phyloP scores from a whole-genome alignment of 139 green algal genomes.

The Marvania coccoides region DNA sequence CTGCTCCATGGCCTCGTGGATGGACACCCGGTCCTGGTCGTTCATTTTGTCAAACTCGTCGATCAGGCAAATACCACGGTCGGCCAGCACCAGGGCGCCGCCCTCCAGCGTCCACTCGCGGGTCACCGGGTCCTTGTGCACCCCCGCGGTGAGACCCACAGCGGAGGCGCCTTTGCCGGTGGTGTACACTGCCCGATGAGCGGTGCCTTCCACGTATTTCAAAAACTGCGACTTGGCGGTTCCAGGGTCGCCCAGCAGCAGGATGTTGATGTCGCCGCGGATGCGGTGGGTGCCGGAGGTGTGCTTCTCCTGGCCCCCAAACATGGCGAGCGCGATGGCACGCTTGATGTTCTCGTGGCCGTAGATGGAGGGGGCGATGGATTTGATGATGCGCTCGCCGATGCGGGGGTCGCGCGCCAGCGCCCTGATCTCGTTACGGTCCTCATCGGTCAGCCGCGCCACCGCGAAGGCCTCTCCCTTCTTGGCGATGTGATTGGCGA shows the following conservation, averaged over 20 bases:
- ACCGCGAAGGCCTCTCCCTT: constrained; percentile 65
- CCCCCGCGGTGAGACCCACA: constrained; percentile 92
- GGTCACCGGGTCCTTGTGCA: constrained; percentile 91
- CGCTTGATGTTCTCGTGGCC: constrained; percentile 97
- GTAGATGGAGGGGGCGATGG: constrained; percentile 97
- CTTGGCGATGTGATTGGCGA: constrained; percentile 81
- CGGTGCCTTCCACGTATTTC: constrained; percentile 96
- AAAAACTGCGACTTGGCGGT: constrained; percentile 97
- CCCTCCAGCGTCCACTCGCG: constrained; percentile 98
- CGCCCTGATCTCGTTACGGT: constrained; percentile 70
- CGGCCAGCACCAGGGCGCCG: constrained; percentile 94
- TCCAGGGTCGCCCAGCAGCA: constrained; percentile 93
- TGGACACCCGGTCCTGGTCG: constrained; percentile 88
- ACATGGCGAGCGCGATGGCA: constrained; percentile 85
- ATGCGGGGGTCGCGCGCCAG: constrained; percentile 74
- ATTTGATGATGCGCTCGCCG: constrained; percentile 79
- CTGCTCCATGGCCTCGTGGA: constrained; percentile 96
- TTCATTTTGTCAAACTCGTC: constrained; percentile 99
- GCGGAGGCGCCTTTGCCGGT: constrained; percentile 96
- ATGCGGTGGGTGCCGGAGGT: constrained; percentile 62
- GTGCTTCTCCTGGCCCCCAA: constrained; percentile 85
- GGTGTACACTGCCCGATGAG: constrained; percentile 89
- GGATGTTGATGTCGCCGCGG: constrained; percentile 97
- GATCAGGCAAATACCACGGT: constrained; percentile 96
- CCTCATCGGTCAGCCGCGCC: constrained; percentile 83